Evolutionary conservation across 2,329 filamentous ascomycete species (phyloP).

Genomic region (Neopestalotiopsis clavispora): DNA sequence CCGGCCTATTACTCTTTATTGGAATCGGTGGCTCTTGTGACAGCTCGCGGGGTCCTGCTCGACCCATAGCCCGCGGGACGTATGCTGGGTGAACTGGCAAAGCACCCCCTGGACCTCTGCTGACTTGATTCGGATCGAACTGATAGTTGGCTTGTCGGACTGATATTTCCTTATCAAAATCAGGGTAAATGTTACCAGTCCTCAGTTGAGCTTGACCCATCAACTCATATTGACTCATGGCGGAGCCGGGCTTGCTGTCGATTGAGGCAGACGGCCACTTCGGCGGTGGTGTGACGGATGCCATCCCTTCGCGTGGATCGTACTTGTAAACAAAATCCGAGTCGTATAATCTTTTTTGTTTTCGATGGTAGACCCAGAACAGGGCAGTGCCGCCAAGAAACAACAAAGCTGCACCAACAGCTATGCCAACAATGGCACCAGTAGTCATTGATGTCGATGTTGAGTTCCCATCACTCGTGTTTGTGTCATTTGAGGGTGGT

Average conservation of each 20-base stretch:
- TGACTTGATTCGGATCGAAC: constrained; percentile 29
- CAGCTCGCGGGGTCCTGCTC: constrained; percentile 25
- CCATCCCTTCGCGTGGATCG: constrained; percentile 26
- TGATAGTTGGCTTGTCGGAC: constrained; percentile 29
- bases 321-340: constrained; percentile 13
- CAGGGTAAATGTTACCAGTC: constrained; percentile 46
- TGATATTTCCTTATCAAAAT: constrained; percentile 36
- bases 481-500: constrained; percentile 29
- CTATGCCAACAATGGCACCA: constrained; percentile 59
- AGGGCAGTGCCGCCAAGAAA: constrained; percentile 48
- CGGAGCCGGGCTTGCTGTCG: constrained; percentile 21
- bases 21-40: constrained; percentile 24
- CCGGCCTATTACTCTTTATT: constrained; percentile 26
- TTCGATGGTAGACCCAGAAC: constrained; percentile 53
- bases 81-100: constrained; percentile 56
- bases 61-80: constrained; percentile 42
- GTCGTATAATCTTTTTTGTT: constrained; percentile 40
- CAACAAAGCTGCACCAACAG: constrained; percentile 48
- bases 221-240: constrained; percentile 32
- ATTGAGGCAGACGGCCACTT: constrained; percentile 9
- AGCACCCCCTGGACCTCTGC: constrained; percentile 31
- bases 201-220: constrained; percentile 31
- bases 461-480: constrained; percentile 29
- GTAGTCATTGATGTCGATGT: constrained; percentile 39
- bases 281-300: constrained; percentile 29